phyloP scores from a whole-genome alignment of 306 rosid genomes.

The Vigna trinervia region DNA sequence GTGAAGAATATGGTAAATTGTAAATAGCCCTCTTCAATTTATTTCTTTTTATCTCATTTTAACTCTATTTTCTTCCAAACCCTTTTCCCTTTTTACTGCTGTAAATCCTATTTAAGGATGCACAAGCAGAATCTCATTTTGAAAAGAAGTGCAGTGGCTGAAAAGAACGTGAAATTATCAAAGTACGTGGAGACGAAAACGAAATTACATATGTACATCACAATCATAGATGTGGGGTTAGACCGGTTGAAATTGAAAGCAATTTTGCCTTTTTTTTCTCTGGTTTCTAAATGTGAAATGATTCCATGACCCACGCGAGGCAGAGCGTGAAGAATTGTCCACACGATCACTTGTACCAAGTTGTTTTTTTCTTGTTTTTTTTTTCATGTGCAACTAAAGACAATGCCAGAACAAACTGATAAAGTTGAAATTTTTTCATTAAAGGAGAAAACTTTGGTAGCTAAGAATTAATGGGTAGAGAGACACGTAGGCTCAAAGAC shows the following conservation, averaged over 20 bases:
- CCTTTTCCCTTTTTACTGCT: neutral
- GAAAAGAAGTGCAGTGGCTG: neutral
- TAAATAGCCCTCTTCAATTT: no score
- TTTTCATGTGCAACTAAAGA: neutral
- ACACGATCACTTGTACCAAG: no score
- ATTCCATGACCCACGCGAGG: slow-evolving; percentile 36
- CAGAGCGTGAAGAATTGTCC: neutral
- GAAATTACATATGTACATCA: slow-evolving; percentile 12
- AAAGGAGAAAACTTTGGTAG: slow-evolving; percentile 12
- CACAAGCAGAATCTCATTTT: neutral
- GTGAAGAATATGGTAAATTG: no score
- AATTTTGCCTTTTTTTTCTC: slow-evolving; percentile 15
- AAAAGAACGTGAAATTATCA: slow-evolving; percentile 10
- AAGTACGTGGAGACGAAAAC: neutral
- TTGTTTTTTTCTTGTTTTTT: neutral
- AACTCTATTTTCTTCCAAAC: neutral
- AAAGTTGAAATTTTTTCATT: slow-evolving; percentile 9
- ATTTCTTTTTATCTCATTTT: neutral
- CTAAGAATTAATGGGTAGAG: neutral
- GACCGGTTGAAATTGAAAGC: slow-evolving; percentile 17
- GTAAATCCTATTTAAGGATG: neutral
- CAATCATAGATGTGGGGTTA: neutral
- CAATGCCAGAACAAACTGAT: neutral
- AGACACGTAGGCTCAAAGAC: neutral
- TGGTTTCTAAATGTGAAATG: slow-evolving; percentile 4